Evolutionary conservation across 2,329 filamentous ascomycete species (phyloP), one percentile per base, ranked within the genome.

Genomic region (Pseudocercospora pini-densiflorae): DNA sequence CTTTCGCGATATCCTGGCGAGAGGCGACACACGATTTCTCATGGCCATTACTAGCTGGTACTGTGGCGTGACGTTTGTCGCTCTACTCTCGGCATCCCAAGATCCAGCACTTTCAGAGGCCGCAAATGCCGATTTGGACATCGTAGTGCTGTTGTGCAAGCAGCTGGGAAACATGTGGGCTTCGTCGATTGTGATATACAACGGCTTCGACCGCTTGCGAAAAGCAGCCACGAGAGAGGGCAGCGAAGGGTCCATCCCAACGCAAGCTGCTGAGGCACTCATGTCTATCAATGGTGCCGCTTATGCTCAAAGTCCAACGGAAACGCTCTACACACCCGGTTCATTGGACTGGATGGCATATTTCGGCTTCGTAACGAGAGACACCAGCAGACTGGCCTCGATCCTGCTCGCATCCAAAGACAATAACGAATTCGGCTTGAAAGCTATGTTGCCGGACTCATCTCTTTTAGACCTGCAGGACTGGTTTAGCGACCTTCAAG

Each of bases 21-120:
- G 49, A 19, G 60, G 60, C 23, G 60, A 62, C 16, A 62, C 60
- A 6, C 60, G 60, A 5, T 62, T 62, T 21, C 33, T 62, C 14
- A 62, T 62, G 60, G 24, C 60, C 3, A 62, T 62, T 4, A 62
- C 60, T 1, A 62, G 60, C 33, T 62, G 60, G 60, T 62, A 62
- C 16, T 62, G 60, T n/a, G 60, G 60, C 9, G 49, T 62, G 14
- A 55, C 60, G 3, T 62, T 53, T 24, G 54, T 62, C n/a, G 49
- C 60, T 10, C 29, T 62, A 1, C 49, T 62, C 8, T 51, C 60
- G 9, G 60, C 60, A 21, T 53, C 45, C 23, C 49, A 62, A 43
- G 60, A 62, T 31, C 60, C 60, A 24, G 16, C 24, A 19, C 47
- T 62, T 19, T 24, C 23, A 5, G 60, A 62, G 5, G 60, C 60